Conservation (phyloP, 2,329 filamentous ascomycete species). For the Orbilia quercus region DNA sequence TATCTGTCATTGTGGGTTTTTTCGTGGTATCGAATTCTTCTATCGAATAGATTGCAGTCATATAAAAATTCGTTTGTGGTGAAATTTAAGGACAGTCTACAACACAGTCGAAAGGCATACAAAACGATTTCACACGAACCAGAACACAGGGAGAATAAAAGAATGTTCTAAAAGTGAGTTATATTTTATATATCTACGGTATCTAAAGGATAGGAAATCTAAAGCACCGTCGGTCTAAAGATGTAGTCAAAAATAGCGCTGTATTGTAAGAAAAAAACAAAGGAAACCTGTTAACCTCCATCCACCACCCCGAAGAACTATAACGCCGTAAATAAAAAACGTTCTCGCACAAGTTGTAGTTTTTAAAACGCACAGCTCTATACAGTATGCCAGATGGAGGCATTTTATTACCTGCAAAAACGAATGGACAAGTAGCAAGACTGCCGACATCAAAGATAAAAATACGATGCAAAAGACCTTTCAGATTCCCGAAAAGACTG, state of each 20-base stretch:
- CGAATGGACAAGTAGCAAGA: not conserved
- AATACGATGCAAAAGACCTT: too few species aligned
- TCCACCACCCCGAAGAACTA: not conserved
- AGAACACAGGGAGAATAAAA: too few species aligned
- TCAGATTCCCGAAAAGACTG: constrained; percentile 38
- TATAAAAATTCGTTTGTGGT: constrained; percentile 2
- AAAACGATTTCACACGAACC: not conserved
- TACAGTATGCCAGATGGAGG: not conserved
- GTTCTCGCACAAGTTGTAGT: not conserved
- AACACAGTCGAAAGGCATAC: constrained; percentile 1
- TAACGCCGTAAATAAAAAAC: not conserved
- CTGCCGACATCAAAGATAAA: too few species aligned
- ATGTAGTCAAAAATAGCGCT: too few species aligned
- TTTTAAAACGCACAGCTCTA: not conserved
- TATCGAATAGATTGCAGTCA: not conserved
- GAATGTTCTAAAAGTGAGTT: too few species aligned
- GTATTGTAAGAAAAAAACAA: too few species aligned
- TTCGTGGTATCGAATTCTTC: not conserved
- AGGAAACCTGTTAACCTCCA: not conserved
- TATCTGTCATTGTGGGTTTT: constrained; percentile 47
- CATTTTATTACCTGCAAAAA: not conserved
- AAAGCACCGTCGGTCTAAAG: not conserved
- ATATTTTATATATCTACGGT: too few species aligned
- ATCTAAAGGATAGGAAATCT: not conserved
- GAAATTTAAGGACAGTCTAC: not conserved